Conservation (phyloP, 2,329 filamentous ascomycete genomes). For the Penicillium sp. region DNA sequence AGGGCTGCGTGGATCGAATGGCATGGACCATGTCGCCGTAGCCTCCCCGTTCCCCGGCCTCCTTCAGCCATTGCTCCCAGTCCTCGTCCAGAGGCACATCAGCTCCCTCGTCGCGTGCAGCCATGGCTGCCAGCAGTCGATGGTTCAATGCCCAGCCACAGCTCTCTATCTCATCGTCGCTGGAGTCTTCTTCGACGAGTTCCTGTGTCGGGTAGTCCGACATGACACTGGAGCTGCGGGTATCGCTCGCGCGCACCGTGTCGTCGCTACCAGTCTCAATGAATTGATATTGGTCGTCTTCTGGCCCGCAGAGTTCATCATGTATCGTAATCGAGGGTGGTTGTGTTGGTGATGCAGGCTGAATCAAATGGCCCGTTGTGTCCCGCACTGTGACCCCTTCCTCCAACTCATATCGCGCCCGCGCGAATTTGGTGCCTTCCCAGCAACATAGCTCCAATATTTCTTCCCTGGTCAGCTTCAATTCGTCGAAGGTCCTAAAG, state of each 20-base stretch:
- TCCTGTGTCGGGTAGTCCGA: slow-evolving; percentile 29
- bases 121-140: slow-evolving; percentile 54
- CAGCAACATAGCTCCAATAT: slow-evolving; percentile 64
- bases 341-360: slow-evolving; percentile 48
- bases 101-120: slow-evolving; percentile 52
- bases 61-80: slow-evolving; percentile 62
- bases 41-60: slow-evolving; percentile 53
- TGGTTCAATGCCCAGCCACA: slow-evolving; percentile 55
- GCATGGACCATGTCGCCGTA: slow-evolving; percentile 44
- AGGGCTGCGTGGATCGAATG: slow-evolving; percentile 38
- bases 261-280: slow-evolving; percentile 25
- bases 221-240: slow-evolving; percentile 21
- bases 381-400: slow-evolving; percentile 61
- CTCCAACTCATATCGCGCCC: slow-evolving; percentile 52
- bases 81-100: slow-evolving; percentile 47
- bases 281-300: slow-evolving; percentile 24
- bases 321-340: slow-evolving; percentile 35
- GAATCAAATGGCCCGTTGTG: slow-evolving; percentile 61
- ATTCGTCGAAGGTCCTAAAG: slow-evolving; percentile 62
- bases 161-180: slow-evolving; percentile 51
- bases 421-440: slow-evolving; percentile 52
- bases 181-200: slow-evolving; percentile 42
- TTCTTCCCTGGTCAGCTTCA: slow-evolving; percentile 60
- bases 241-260: slow-evolving; percentile 23
- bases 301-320: slow-evolving; percentile 25